phyloP scores from a whole-genome alignment of 2,329 filamentous ascomycete species.

The Paramyrothecium sp. region DNA sequence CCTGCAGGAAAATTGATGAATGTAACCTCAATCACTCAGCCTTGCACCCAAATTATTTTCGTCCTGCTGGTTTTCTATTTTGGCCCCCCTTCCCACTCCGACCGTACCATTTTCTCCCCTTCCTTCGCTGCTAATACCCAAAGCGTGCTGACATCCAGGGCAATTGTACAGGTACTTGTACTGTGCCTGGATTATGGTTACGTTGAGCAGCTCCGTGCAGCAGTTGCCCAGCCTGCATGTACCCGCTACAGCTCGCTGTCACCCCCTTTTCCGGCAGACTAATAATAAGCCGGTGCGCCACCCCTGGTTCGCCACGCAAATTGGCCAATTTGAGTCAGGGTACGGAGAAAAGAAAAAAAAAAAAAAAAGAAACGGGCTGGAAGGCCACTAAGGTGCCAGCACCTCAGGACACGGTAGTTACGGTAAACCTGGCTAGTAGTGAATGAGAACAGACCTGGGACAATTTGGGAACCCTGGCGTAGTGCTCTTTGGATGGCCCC shows the following conservation, averaged over 20 bases:
- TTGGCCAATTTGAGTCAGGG: constrained; percentile 19
- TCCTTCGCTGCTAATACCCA: neutral
- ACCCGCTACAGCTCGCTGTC: neutral
- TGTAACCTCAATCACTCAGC: too few relatives aligned
- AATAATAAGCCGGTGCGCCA: neutral
- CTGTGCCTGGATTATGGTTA: too few relatives aligned
- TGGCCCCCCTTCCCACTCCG: too few relatives aligned
- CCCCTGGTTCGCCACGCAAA: constrained; percentile 14
- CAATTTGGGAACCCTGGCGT: too few relatives aligned
- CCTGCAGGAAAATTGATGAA: too few relatives aligned
- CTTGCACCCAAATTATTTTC: too few relatives aligned
- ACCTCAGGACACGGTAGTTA: constrained; percentile 5
- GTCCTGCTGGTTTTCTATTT: too few relatives aligned
- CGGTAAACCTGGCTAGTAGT: neutral
- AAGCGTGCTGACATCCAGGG: neutral
- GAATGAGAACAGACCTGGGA: too few relatives aligned
- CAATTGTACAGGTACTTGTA: too few relatives aligned
- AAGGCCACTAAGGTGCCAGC: too few relatives aligned
- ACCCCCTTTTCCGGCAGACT: constrained; percentile 3
- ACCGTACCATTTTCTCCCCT: neutral
- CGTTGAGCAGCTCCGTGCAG: too few relatives aligned
- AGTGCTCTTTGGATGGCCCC: neutral
- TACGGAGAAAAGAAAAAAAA: constrained; percentile 3
- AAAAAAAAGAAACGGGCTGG: neutral
- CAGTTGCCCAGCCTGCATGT: too few relatives aligned